phyloP scores from a whole-genome alignment of 352 stramenopile species.

The Aphanomyces astaci region DNA sequence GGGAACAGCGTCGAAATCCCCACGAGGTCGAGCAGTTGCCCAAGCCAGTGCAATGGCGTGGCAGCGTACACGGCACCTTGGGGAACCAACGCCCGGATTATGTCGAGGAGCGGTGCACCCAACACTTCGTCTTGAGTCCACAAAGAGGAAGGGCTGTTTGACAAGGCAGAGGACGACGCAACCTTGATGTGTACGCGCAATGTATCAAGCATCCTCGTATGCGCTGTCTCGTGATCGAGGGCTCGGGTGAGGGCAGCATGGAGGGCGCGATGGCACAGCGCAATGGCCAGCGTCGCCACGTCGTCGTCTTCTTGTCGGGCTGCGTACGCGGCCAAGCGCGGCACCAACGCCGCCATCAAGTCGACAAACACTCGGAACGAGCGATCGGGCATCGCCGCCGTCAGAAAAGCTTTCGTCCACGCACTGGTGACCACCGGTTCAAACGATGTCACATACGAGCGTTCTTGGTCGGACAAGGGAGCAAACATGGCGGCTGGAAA shows the following conservation, averaged over 20 bases:
- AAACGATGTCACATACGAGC: neutral
- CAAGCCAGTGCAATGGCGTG: neutral
- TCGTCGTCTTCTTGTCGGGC: neutral
- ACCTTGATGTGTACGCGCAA: too few species aligned
- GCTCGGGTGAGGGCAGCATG: neutral
- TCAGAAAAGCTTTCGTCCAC: neutral
- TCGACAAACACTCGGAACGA: neutral
- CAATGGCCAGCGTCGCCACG: neutral
- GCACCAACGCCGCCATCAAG: neutral
- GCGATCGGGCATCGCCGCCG: neutral
- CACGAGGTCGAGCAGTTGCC: neutral
- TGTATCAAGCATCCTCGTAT: too few species aligned
- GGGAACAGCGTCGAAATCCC: neutral
- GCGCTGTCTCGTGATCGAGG: too few species aligned
- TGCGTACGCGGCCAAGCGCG: neutral
- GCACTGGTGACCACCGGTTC: neutral
- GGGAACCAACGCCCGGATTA: too few species aligned
- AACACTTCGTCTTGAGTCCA: too few species aligned
- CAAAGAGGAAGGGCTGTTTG: too few species aligned
- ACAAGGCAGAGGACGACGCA: too few species aligned
- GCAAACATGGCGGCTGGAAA: constrained; percentile 32
- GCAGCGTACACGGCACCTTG: neutral
- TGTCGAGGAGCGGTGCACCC: too few species aligned
- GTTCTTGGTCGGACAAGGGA: neutral
- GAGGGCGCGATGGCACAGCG: neutral